These are phyloP conservation scores for Pseudozyma sp. DNA, from an alignment of 1,284 basidiomycete species.

Conservation along the genomic window DNA sequence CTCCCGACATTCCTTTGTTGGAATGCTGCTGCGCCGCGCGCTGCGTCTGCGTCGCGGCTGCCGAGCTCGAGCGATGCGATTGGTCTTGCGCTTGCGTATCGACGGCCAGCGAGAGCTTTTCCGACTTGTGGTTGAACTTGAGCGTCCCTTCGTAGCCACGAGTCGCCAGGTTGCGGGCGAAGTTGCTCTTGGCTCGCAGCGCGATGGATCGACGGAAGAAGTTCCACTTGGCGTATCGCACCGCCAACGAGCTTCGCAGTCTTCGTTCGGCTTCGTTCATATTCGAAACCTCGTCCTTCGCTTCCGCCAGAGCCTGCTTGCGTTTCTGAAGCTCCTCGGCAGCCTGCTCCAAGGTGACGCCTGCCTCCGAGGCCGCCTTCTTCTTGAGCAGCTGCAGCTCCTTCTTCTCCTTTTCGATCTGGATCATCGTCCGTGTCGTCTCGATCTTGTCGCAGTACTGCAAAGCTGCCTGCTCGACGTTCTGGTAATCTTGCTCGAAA, in stretches of 20 bases:
- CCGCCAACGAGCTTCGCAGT: slow-evolving; percentile 23
- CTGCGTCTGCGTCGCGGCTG: slow-evolving; percentile 78
- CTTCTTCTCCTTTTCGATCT: slow-evolving; percentile 74
- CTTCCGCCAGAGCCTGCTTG: slow-evolving; percentile 66
- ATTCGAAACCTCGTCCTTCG: slow-evolving; percentile 75
- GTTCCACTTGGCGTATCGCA: slow-evolving; percentile 76
- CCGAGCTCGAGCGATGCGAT: slow-evolving; percentile 76
- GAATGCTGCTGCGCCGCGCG: slow-evolving; percentile 51
- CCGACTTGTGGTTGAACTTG: slow-evolving; percentile 80
- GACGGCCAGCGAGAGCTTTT: slow-evolving; percentile 79
- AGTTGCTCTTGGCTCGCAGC: slow-evolving; percentile 83
- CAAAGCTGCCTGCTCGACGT: slow-evolving; percentile 72
- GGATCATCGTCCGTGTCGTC: slow-evolving; percentile 74
- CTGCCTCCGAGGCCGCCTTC: slow-evolving; percentile 74
- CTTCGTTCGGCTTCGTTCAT: slow-evolving; percentile 70
- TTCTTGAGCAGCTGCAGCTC: slow-evolving; percentile 78
- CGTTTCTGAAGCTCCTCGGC: slow-evolving; percentile 75
- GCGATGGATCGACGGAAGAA: slow-evolving; percentile 87
- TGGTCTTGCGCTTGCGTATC: slow-evolving; percentile 50
- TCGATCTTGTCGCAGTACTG: slow-evolving; percentile 75
- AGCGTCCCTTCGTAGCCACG: slow-evolving; percentile 75
- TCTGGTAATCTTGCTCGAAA: slow-evolving; percentile 71
- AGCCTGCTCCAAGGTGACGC: slow-evolving; percentile 82
- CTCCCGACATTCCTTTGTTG: slow-evolving; percentile 77
- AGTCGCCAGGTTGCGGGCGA: slow-evolving; percentile 82